A percentile compares a stretch with the other conserved stretches of the same genome.
Evolutionary conservation across 106 monocot genomes (phyloP).

Genomic region (Dendrobium nobile): DNA sequence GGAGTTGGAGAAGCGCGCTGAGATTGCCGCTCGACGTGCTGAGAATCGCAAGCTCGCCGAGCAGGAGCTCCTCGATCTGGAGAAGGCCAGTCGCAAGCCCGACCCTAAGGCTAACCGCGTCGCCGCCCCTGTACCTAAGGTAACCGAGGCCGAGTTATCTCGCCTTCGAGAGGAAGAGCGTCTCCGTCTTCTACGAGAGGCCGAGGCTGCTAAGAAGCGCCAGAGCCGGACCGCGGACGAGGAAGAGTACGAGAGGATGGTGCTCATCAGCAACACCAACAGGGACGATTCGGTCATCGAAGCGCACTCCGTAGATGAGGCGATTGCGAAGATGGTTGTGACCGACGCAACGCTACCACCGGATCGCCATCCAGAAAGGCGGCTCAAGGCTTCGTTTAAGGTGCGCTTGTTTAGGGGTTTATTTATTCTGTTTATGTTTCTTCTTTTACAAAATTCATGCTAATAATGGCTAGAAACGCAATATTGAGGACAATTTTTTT

Average conservation of each 20-base stretch:
- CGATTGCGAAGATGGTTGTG: constrained; percentile 55
- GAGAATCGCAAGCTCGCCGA: constrained; percentile 75
- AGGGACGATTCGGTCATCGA: constrained; percentile 84
- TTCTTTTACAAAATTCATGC: neutral
- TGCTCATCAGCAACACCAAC: constrained; percentile 82
- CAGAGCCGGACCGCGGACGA: constrained; percentile 64
- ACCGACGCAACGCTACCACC: constrained; percentile 45
- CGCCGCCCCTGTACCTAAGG: constrained; percentile 48
- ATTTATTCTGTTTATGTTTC: neutral
- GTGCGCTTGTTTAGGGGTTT: constrained; percentile 13
- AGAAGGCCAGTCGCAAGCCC: constrained; percentile 46
- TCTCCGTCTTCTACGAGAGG: constrained; percentile 28
- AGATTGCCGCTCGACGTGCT: constrained; percentile 61
- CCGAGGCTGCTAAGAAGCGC: constrained; percentile 73
- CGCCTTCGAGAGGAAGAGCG: constrained; percentile 62
- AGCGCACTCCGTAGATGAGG: constrained; percentile 81
- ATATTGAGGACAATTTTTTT: neutral
- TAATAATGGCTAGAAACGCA: neutral
- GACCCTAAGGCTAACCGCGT: constrained; percentile 78
- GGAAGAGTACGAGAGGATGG: constrained; percentile 87
- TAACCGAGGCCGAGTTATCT: constrained; percentile 42
- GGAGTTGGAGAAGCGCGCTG: constrained; percentile 81
- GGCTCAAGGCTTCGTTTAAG: constrained; percentile 93
- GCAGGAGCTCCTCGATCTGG: constrained; percentile 61
- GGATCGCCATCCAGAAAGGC: constrained; percentile 81